Evolutionary conservation across 179 eudicot genomes (phyloP), one percentile per base, ranked within the genome.

Genomic region (Silene coronaria): DNA sequence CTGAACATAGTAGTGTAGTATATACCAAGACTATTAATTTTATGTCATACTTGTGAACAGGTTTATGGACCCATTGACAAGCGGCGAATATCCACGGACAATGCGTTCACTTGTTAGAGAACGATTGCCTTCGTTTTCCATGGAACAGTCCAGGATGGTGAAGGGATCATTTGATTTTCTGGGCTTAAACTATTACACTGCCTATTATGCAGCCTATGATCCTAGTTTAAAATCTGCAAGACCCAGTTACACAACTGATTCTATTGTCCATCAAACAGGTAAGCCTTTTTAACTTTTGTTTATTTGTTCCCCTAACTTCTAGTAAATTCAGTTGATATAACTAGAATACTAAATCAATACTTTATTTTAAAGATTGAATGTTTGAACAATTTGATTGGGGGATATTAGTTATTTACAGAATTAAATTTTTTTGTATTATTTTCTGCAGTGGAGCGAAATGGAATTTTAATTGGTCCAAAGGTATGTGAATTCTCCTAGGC

Each of bases 131-230:
- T 65, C 76, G 55, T 88, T 86, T 75, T 77, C 89, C 32, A 62
- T 22, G 10, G 81, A 78, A 32, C 81, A 88, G 79, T 82, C 82
- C 13, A 67, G 38, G 16, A 72, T 76, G 83, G 63, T 88, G 12
- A 88, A 79, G 26, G 89, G 88, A 23, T 88, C 91, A 1, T 82
- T 46, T 63, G 91, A 88, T 84, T 88, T 85, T 73, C 53, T 88
- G 2, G 91, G 91, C 38, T 26, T 88, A 22, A 88, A 88, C 74
- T 85, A 88, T 79, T 88, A 88, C 75, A 80, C 91, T 5, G 77
- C 83, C 67, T 76, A 75, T 45, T 85, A 86, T 58, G 91, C 86
- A 36, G 72, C 78, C 2, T 65, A 78, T 53, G 55, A 70, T 66
- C 74, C 82, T 68, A 57, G 63, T 32, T 8, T 67, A 12, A 71